These are phyloP conservation scores for Ophiostoma piceae DNA, from an alignment of 2,329 filamentous ascomycete species.

Conservation along the genomic window DNA sequence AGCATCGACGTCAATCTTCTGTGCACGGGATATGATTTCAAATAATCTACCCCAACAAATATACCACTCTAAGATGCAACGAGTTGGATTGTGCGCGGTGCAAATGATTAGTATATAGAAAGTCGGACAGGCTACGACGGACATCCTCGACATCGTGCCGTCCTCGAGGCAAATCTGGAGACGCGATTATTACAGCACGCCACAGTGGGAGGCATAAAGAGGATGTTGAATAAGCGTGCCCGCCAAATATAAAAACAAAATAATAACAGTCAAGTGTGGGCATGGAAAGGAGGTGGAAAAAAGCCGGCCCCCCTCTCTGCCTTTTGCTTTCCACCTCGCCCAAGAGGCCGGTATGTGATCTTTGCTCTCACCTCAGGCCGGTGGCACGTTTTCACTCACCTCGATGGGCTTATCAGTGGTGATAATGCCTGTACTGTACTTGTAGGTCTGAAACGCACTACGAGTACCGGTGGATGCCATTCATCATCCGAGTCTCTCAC, in stretches of 20 bases:
- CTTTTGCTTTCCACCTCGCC: neutral
- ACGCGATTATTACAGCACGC: neutral
- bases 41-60: neutral
- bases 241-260: neutral
- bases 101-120: neutral
- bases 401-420: neutral
- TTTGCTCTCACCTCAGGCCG: neutral
- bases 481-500: neutral
- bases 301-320: neutral
- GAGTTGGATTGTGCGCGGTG: conserved; percentile 1
- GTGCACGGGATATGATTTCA: neutral
- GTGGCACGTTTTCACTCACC: neutral
- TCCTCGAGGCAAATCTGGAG: neutral
- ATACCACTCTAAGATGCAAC: neutral
- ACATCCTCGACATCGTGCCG: too few species aligned
- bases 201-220: conserved; percentile 1
- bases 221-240: neutral
- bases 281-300: neutral
- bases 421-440: neutral
- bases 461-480: neutral
- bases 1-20: neutral
- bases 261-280: neutral
- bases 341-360: neutral
- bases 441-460: conserved; percentile 6
- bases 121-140: neutral